Percentiles rank a stretch among this genome's conserved stretches.
These are phyloP conservation scores for Hanseniaspora lindneri DNA, from an alignment of 805 yeast genomes.

Conservation along the genomic window DNA sequence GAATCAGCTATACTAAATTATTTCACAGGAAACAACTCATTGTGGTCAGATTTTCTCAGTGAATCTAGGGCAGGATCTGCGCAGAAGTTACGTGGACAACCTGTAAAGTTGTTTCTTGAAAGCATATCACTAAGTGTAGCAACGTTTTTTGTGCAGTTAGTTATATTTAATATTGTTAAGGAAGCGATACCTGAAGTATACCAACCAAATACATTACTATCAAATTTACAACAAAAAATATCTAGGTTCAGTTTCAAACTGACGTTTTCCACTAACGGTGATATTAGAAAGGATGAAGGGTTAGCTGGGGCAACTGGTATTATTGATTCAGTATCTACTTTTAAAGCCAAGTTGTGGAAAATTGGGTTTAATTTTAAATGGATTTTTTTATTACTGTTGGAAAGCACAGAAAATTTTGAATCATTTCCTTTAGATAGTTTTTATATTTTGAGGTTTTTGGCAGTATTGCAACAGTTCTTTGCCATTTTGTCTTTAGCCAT, in stretches of 20 bases:
- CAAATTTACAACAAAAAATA: constrained; percentile 3
- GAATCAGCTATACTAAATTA: background rate
- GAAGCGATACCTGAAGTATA: constrained; percentile 34
- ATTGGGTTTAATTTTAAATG: constrained; percentile 39
- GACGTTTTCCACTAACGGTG: too few relatives aligned
- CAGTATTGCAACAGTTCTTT: constrained; percentile 41
- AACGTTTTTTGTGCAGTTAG: constrained; percentile 43
- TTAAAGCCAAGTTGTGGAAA: background rate
- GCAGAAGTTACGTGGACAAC: constrained; percentile 46
- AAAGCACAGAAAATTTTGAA: constrained; percentile 33
- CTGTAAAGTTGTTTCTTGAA: constrained; percentile 43
- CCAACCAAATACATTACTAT: constrained; percentile 38
- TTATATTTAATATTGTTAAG: constrained; percentile 33
- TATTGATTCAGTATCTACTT: background rate
- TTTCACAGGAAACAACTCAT: background rate
- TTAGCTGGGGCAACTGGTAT: background rate
- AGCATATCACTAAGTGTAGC: constrained; percentile 44
- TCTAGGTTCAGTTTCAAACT: too few relatives aligned
- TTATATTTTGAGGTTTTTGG: constrained; percentile 53
- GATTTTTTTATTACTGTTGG: constrained; percentile 36
- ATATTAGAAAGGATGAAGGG: too few relatives aligned
- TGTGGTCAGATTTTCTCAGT: constrained; percentile 30
- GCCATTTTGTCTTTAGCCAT: constrained; percentile 41
- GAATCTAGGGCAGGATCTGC: constrained; percentile 50
- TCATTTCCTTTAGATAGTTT: constrained; percentile 62